Evolutionary conservation across 176 grass and related monocot species (phyloP), one percentile per base, ranked within the genome.

Genomic region (Eragrostis curvula): DNA sequence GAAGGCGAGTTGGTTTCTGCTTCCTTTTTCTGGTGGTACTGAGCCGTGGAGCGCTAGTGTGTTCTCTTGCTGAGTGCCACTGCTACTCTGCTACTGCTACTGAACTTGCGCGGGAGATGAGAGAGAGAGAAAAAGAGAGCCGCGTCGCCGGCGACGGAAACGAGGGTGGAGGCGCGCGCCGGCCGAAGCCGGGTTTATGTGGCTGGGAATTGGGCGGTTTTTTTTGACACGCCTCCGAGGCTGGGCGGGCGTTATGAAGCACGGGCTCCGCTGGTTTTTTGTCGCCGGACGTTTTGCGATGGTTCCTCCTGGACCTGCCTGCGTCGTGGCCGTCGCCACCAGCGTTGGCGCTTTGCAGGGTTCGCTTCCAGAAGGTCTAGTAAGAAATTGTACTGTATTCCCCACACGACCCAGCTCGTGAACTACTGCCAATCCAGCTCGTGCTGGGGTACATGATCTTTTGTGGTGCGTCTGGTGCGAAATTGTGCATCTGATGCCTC

Each of bases 121-220:
- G 70, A 20, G 20, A 23, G 55, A 58, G 21, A 58, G 53, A 9
- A 6, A 57, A 46, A 9, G 62, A 65, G 70, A 12, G 13, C 73
- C 70, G n/a, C 62, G 63, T 9, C 71, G 79, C 20, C 72, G 85
- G 72, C 45, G 76, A 69, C 69, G 75, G 75, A 45, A 59, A 51
- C 61, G 69, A 43, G 16, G 73, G n/a, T 12, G 71, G 40, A 32
- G 73, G 40, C 17, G 61, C 40, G 17, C 7, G 75, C 5, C 52
- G 17, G 56, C 17, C 12, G 61, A 9, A 29, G 2, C 5, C 15
- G 3, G 23, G 9, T 32, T 62, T 61, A 32, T 49, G 23, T 61
- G 23, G 58, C 36, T 73, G 46, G n/a, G 70, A 27, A 60, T 60
- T 27, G 57, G 72, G 15, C 55, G 66, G 46, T 42, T 8, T 51